A percentile compares a stretch with the other conserved stretches of the same genome.
These are phyloP conservation scores for Exophiala spinifera DNA, from an alignment of 2,329 filamentous ascomycete species.

Conservation along the genomic window DNA sequence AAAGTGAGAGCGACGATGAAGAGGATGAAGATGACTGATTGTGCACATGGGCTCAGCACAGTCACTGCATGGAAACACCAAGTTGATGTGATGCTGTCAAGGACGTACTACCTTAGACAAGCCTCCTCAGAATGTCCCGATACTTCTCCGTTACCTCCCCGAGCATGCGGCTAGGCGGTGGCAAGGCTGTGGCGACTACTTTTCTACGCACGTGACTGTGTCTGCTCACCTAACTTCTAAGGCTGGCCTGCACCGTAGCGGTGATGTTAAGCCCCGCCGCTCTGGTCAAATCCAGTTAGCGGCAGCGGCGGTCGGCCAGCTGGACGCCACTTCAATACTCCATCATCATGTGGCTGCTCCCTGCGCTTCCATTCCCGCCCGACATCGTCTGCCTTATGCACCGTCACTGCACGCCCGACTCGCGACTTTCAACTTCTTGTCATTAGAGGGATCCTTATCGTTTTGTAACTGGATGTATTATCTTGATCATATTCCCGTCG, in stretches of 20 bases:
- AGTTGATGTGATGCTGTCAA: neutral
- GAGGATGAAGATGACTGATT: constrained; percentile 39
- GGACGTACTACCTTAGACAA: too few species aligned
- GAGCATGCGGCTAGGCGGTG: too few species aligned
- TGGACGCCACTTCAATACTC: neutral
- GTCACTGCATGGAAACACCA: neutral
- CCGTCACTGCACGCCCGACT: neutral
- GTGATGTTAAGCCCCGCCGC: too few species aligned
- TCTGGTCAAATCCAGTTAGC: too few species aligned
- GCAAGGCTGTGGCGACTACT: too few species aligned
- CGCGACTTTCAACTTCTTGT: neutral
- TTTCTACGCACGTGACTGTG: too few species aligned
- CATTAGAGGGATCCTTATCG: neutral
- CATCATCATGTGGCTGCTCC: neutral
- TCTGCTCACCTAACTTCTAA: too few species aligned
- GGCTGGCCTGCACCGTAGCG: too few species aligned
- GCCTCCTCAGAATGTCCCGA: neutral
- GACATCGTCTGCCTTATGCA: neutral
- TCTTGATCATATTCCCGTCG: neutral
- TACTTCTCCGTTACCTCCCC: too few species aligned
- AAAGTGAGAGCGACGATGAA: constrained; percentile 66
- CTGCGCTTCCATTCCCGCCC: neutral
- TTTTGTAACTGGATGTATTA: neutral
- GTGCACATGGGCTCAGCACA: too few species aligned
- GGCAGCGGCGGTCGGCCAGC: too few species aligned